Conservation (phyloP, 2,329 filamentous ascomycete genomes). For the Beauveria sp. region DNA sequence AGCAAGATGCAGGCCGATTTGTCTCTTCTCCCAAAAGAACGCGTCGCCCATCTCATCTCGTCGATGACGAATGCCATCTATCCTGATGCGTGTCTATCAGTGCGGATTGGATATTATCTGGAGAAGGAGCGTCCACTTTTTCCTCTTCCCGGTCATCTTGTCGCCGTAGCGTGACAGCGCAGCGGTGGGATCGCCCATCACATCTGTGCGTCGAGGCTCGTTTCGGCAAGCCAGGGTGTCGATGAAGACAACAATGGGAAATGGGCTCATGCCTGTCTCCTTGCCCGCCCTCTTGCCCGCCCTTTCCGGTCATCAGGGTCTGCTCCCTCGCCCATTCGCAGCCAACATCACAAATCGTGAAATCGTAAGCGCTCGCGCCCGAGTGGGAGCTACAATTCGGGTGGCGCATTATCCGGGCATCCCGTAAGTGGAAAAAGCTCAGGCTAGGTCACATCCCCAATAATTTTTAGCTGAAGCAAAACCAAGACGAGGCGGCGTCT, state of each 20-base stretch:
- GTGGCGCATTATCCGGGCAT: conserved; percentile 1
- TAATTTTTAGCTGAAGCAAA: no score
- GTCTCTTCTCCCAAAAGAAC: no score
- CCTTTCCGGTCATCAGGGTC: neutral
- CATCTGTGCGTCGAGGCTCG: neutral
- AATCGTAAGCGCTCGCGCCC: neutral
- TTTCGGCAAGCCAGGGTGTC: neutral
- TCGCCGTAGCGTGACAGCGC: neutral
- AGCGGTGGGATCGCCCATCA: neutral
- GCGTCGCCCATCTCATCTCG: neutral
- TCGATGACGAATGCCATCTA: neutral
- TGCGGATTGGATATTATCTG: neutral
- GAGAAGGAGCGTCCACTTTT: neutral
- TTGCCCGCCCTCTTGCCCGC: no score
- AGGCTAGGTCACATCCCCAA: no score
- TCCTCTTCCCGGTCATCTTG: neutral
- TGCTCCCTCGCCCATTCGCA: no score
- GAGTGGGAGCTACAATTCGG: neutral
- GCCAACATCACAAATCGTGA: neutral
- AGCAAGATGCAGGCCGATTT: no score
- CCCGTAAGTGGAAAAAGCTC: neutral
- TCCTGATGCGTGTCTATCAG: neutral
- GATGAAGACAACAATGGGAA: no score
- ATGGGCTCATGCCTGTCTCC: no score
- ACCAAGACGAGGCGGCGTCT: no score